Conservation (phyloP, 148 eudicot genomes). For the Fallopia convolvulus region DNA sequence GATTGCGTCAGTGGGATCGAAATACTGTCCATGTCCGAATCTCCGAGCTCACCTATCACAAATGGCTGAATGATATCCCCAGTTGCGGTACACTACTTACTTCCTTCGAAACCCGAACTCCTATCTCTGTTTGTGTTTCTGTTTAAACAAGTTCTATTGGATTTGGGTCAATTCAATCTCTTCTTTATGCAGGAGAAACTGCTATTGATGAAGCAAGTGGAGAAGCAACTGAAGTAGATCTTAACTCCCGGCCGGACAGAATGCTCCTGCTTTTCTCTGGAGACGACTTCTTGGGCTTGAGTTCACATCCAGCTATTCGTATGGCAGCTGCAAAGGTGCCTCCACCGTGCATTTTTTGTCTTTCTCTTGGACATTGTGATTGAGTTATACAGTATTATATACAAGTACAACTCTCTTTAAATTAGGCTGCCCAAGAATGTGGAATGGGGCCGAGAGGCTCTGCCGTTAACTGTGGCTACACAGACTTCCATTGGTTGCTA, state of each 20-base stretch:
- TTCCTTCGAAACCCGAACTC: background rate
- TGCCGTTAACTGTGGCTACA: slow-evolving; percentile 90
- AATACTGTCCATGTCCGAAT: slow-evolving; percentile 56
- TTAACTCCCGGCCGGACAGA: slow-evolving; percentile 22
- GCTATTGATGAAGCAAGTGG: slow-evolving; percentile 3
- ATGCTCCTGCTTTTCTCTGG: slow-evolving; percentile 92
- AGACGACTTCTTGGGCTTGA: slow-evolving; percentile 91
- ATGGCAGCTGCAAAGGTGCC: slow-evolving; percentile 72
- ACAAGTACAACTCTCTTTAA: background rate
- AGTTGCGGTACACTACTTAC: slow-evolving; percentile 48
- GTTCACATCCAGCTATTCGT: slow-evolving; percentile 78
- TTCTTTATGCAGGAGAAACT: slow-evolving; percentile 5
- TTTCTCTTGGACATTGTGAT: background rate
- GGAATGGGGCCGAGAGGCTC: slow-evolving; percentile 99
- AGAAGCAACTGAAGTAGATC: background rate
- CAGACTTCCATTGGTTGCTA: slow-evolving; percentile 68
- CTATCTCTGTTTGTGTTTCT: background rate
- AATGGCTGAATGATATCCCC: slow-evolving; percentile 71
- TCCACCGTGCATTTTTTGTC: slow-evolving; percentile 2
- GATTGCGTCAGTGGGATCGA: slow-evolving; percentile 70
- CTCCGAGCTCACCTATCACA: slow-evolving; percentile 47
- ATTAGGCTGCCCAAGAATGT: slow-evolving; percentile 66
- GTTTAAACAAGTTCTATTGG: too few species aligned
- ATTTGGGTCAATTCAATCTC: too few species aligned
- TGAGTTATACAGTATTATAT: too few species aligned